Evolutionary conservation across 352 stramenopile genomes (phyloP), one percentile per base, ranked within the genome.

Genomic region (Phytophthora lateralis): DNA sequence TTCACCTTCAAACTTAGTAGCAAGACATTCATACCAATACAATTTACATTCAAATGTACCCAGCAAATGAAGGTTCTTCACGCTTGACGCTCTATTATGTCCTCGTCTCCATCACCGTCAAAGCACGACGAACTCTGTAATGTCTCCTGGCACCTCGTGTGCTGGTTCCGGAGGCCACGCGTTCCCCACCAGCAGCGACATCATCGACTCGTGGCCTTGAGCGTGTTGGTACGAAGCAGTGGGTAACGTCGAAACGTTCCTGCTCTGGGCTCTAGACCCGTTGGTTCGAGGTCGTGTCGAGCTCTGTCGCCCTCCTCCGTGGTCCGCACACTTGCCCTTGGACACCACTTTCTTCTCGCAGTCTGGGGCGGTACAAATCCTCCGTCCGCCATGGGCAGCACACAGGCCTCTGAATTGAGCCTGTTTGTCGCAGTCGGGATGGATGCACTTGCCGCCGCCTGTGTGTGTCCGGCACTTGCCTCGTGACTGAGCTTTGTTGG

Each of bases 281-380:
- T 37, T 37, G 30, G 9, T 4, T 37, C 30, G 8, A 15, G 4
- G 7, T 37, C 9, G 9, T 12, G 5, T 44, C 6, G 42, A 48
- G 0, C 9, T 52, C 48, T 45, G 50, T 26, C 59, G 18, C 1
- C 59, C 52, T n/a, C 59, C 59, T 32, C 59, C 59, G n/a, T 67
- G 59, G 12, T 67, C 59, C n/a, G 35, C 51, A 11, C 59, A 67
- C 27, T 56, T 47, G 9, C 59, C 59, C 44, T 52, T 67, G 59
- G 59, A 67, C 35, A 43, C 60, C 26, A 67, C 59, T 18, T 54
- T 67, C 59, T 67, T 67, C 44, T 24, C 60, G 41, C 59, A 67
- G 17, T n/a, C 45, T 42, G 44, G 27, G 4, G 29, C 5, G 4
- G 35, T 56, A 26, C 59, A 67, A 14, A 67, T 43, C n/a, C 59